Evolutionary conservation across 257 asterid species (phyloP), one percentile per base, ranked within the genome.

Genomic region (Lycium ferocissimum): DNA sequence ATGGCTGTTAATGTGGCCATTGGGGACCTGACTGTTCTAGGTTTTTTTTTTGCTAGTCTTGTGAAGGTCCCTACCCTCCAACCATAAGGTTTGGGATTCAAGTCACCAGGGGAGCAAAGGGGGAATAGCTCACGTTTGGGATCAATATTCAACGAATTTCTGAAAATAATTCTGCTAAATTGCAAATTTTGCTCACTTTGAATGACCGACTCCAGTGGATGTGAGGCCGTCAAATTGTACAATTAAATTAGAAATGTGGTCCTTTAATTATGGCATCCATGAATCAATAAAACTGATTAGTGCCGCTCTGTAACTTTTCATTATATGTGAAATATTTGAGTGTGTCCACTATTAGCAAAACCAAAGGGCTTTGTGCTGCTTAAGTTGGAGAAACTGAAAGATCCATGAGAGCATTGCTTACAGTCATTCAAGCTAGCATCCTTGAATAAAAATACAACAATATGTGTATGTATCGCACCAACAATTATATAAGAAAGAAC

Each of bases 151-250:
- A 2, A 47, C 3, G 20, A 75, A 75, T 75, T 75, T 47, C 81
- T 47, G 38, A 47, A 73, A 47, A 11, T 47, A 73, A 73, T 75
- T 49, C 43, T 75, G 43, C 81, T 47, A 47, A 47, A 49, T 75
- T 73, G 80, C n/a, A 45, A 45, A 10, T 45, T 45, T 72, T 73
- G 5, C 11, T 73, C 18, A 13, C 40, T 73, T 47, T 75, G 22
- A 49, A 47, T 51, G 49, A 49, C 62, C 13, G 20, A 35, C 59
- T 73, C 76, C n/a, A 37, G n/a, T 72, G 80, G 6, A 72, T 45
- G 22, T 47, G 81, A 75, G 61, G 61, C 81, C 43, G 20, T 75
- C 80, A 75, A 75, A 45, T 22, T 73, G 59, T 11, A 45, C 10
- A 45, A n/a, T 72, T 45, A 72, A n/a, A 72, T n/a, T 45, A 5